A percentile compares a stretch with the other conserved stretches of the same genome.
These are phyloP conservation scores for Penicillium ochrochloron DNA, from an alignment of 495 filamentous ascomycete species.

Conservation along the genomic window DNA sequence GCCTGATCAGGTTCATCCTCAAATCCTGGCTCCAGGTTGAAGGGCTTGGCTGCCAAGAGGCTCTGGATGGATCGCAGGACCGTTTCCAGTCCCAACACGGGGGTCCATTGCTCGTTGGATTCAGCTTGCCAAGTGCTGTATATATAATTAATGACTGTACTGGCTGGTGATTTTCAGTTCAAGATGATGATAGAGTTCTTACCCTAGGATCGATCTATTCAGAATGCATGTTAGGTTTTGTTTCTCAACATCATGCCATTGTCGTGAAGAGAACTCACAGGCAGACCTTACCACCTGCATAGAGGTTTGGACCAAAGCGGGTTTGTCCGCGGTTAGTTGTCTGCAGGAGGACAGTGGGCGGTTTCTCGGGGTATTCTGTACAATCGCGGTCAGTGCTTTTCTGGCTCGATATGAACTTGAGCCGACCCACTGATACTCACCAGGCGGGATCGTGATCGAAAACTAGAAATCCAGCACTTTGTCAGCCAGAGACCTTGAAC, in stretches of 20 bases:
- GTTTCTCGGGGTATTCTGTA: slow-evolving; percentile 83
- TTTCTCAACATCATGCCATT: background rate
- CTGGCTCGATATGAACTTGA: background rate
- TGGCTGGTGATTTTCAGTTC: background rate
- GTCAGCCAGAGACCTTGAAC: background rate
- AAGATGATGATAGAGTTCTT: slow-evolving; percentile 23
- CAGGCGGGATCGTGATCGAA: slow-evolving; percentile 40
- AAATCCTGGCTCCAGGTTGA: slow-evolving; percentile 94
- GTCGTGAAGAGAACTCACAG: slow-evolving; percentile 57
- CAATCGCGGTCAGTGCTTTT: slow-evolving; percentile 9
- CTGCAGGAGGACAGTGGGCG: slow-evolving; percentile 72
- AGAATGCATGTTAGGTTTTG: slow-evolving; percentile 21
- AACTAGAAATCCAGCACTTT: slow-evolving; percentile 32
- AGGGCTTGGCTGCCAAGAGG: slow-evolving; percentile 90
- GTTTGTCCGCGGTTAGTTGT: slow-evolving; percentile 88
- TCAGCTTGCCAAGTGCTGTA: slow-evolving; percentile 90
- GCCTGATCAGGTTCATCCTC: slow-evolving; percentile 80
- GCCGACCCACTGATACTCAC: slow-evolving; percentile 15
- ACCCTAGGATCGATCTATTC: slow-evolving; percentile 88
- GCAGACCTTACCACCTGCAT: slow-evolving; percentile 88
- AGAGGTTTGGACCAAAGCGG: slow-evolving; percentile 97
- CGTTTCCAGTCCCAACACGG: slow-evolving; percentile 93
- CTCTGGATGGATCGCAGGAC: slow-evolving; percentile 95
- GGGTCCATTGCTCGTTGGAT: slow-evolving; percentile 90
- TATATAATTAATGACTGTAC: slow-evolving; percentile 2